Conservation (phyloP, 805 yeast genomes). For the Sporopachydermia lactativora region DNA sequence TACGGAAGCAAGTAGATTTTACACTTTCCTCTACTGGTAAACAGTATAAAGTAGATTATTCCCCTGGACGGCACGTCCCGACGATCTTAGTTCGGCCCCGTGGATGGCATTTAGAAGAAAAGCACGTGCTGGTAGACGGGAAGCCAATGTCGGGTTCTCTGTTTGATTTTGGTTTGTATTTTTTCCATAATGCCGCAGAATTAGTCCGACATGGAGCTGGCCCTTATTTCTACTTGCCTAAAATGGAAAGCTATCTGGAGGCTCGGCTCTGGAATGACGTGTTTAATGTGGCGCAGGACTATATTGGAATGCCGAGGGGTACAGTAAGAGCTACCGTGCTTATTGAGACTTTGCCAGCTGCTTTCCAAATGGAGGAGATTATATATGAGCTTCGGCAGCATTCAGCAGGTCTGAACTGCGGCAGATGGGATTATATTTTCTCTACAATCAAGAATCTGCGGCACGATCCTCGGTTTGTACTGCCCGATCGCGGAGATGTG, state of each 20-base stretch:
- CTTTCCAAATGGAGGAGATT: conserved; percentile 79
- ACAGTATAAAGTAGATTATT: conserved; percentile 33
- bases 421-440: conserved; percentile 83
- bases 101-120: conserved; percentile 77
- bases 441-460: conserved; percentile 65
- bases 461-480: conserved; percentile 47
- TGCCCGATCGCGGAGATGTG: conserved; percentile 71
- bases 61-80: conserved; percentile 47
- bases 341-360: conserved; percentile 75
- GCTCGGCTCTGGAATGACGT: conserved; percentile 77
- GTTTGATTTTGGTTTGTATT: conserved; percentile 67
- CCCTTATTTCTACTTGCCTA: conserved; percentile 73
- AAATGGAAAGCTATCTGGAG: conserved; percentile 77
- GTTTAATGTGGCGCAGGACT: conserved; percentile 64
- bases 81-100: conserved; percentile 76
- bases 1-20: conserved; percentile 51
- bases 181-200: conserved; percentile 59
- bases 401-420: conserved; percentile 73
- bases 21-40: conserved; percentile 13
- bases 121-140: conserved; percentile 56
- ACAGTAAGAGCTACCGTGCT: conserved; percentile 70
- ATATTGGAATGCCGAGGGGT: conserved; percentile 54
- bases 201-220: conserved; percentile 53
- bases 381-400: conserved; percentile 65
- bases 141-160: conserved; percentile 69